phyloP scores from a whole-genome alignment of 768 basidiomycete species.

The Clitopilus passeckerianus region DNA sequence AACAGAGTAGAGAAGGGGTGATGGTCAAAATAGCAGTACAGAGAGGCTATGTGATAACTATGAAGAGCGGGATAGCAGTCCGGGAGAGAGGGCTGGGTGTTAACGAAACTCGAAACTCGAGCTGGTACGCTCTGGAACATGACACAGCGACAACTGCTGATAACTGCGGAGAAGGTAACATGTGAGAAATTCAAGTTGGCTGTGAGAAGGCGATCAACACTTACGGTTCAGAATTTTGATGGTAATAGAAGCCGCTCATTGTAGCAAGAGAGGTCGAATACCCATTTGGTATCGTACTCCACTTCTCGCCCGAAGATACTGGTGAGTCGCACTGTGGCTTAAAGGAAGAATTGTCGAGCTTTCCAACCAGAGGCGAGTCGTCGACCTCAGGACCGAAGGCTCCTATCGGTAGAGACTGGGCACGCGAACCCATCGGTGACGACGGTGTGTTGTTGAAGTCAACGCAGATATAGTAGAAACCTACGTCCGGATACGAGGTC shows the following conservation, averaged over 20 bases:
- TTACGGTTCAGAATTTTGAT: constrained; percentile 89
- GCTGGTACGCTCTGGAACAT: constrained; percentile 68
- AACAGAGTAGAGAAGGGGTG: not conserved
- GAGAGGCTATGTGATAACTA: not conserved
- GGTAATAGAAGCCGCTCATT: constrained; percentile 92
- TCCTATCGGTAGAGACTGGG: not conserved
- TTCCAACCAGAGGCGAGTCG: constrained; percentile 1
- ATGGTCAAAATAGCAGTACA: not conserved
- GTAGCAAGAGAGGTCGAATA: constrained; percentile 40
- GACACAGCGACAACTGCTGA: constrained; percentile 80
- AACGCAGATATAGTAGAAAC: constrained; percentile 94
- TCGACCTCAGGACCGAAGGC: constrained; percentile 15
- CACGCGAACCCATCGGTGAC: not conserved
- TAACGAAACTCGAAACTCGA: constrained; percentile 88
- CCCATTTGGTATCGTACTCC: not conserved
- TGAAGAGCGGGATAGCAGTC: not conserved
- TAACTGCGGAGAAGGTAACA: constrained; percentile 45
- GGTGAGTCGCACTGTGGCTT: not conserved
- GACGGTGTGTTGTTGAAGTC: constrained; percentile 65
- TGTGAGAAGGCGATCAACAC: constrained; percentile 21
- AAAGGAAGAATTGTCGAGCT: not conserved
- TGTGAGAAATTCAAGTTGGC: not conserved
- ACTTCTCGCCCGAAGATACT: not conserved
- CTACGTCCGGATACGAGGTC: constrained; percentile 28
- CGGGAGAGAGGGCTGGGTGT: constrained; percentile 16